A percentile compares a stretch with the other conserved stretches of the same genome.
Evolutionary conservation across 768 basidiomycete species (phyloP).

Genomic region (Collybia mongolica): DNA sequence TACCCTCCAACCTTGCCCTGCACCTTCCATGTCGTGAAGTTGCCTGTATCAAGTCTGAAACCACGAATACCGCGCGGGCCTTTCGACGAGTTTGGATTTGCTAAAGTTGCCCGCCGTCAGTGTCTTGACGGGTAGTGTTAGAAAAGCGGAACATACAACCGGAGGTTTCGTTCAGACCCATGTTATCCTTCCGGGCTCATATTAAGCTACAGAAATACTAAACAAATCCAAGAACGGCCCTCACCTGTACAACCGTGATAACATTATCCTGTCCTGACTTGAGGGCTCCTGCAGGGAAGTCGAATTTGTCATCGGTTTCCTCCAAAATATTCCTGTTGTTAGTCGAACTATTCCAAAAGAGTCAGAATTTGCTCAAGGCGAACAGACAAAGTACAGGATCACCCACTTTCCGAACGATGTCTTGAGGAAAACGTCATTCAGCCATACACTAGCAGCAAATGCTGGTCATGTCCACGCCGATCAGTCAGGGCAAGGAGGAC

Average conservation of each 20-base stretch:
- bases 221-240: constrained; percentile 4
- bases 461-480: constrained; percentile 36
- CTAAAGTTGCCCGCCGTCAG: constrained; percentile 18
- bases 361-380: neutral
- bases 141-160: neutral
- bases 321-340: constrained; percentile 59
- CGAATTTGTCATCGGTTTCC: constrained; percentile 68
- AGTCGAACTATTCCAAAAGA: constrained; percentile 47
- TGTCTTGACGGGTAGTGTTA: neutral
- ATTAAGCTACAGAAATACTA: constrained; percentile 47
- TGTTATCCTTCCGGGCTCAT: constrained; percentile 86
- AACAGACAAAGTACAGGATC: neutral
- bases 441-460: constrained; percentile 82
- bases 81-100: constrained; percentile 53
- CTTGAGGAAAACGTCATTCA: constrained; percentile 68
- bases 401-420: constrained; percentile 76
- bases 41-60: constrained; percentile 63
- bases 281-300: constrained; percentile 58
- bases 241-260: constrained; percentile 73
- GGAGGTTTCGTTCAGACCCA: constrained; percentile 70
- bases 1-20: constrained; percentile 80
- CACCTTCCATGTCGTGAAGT: constrained; percentile 65
- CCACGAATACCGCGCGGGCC: constrained; percentile 79
- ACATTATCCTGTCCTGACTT: constrained; percentile 61
- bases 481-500: neutral